Base-by-base conservation (phyloP, 768 basidiomycete species). In the Fistulinella prunicolor region DNA sequence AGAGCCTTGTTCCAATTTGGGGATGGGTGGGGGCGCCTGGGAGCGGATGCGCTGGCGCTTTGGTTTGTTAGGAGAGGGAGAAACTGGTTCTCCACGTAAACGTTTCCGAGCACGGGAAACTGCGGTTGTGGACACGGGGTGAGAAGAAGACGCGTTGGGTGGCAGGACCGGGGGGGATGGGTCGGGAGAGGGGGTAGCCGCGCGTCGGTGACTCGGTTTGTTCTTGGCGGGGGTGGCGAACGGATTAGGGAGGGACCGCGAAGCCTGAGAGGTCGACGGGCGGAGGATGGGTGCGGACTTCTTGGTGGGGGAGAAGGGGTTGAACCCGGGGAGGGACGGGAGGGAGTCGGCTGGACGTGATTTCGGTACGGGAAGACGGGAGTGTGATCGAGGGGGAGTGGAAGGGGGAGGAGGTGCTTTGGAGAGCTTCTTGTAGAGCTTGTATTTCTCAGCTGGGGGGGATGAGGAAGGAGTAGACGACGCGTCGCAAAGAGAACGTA, bases 241-340 rank as follows among this genome's bases (percentile, higher is more conserved):
- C 29, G 76, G 73, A 62, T 81, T 79, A 32, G 40, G 46, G 19
- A 44, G 34, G 28, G 55, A 12, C 50, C 53, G 50, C 37, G 61
- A 34, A 12, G 37, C 30, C 34, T 51, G 56, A 46, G 68, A 52
- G 35, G 48, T 38, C 41, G 58, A 46, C 42, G 56, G 19, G 54
- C n/a, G n/a, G n/a, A n/a, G n/a, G n/a, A n/a, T n/a, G n/a, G n/a
- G n/a, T n/a, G 40, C 37, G 14, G 47, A 9, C 61, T 79, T 79
- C 70, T 89, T 90, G 54, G 75, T 70, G 8, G 88, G 88, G 28
- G 88, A 90, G 68, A 90, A 90, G 7, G 88, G 89, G 60, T 91
- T 91, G 55, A 78, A 84, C 1, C 77, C 71, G 12, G 75, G 64
- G 35, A 81, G 68, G 26, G 83, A 78, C 6, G 75, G 72, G 14